Base-by-base conservation (phyloP, 2,329 filamentous ascomycete genomes). In the Botryotinia convoluta region DNA sequence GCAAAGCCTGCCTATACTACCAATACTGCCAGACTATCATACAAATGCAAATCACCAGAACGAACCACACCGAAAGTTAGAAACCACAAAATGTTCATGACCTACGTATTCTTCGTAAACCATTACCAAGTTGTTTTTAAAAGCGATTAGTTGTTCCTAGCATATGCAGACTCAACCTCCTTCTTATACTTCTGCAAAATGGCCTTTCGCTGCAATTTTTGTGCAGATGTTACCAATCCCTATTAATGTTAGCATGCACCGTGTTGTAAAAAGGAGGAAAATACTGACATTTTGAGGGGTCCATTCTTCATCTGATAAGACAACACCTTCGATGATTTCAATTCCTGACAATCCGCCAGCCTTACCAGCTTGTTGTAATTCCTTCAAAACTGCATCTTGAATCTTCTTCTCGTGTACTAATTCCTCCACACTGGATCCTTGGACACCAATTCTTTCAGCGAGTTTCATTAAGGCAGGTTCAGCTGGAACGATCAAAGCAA, bases 301-400 rank as follows among this genome's bases (percentile, higher is more conserved):
- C 94, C 94, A 97, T 82, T 97, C 94, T 80, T 95, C 93, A 76
- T 95, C 92, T 0, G 91, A 90, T 73, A 97, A 82, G 39, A 95
- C 92, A 32, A 95, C 90, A 69, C 91, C 93, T 44, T 90, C 87
- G 59, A 97, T 86, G 75, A 91, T 90, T 85, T 97, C 93, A 74
- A 96, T 90, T 16, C 88, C 85, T 1, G 85, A 84, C 65, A 97
- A 85, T 32, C 92, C 91, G 44, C 89, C 90, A 78, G 87, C 88
- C 83, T 87, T 89, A 29, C 88, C 93, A 35, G 87, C 86, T 16
- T 83, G 82, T 77, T 92, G 87, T 74, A 97, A 83, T 78, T 94
- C 91, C 84, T 92, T 93, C 63, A 90, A 82, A 32, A 91, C 88
- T 8, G 84, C 83, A 42, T 81, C 81, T 77, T 89, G 88, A 67